A percentile compares a stretch with the other conserved stretches of the same genome.
These are phyloP conservation scores for Nicotiana tomentosiformis DNA, from an alignment of 257 asterid genomes.

Conservation along the genomic window DNA sequence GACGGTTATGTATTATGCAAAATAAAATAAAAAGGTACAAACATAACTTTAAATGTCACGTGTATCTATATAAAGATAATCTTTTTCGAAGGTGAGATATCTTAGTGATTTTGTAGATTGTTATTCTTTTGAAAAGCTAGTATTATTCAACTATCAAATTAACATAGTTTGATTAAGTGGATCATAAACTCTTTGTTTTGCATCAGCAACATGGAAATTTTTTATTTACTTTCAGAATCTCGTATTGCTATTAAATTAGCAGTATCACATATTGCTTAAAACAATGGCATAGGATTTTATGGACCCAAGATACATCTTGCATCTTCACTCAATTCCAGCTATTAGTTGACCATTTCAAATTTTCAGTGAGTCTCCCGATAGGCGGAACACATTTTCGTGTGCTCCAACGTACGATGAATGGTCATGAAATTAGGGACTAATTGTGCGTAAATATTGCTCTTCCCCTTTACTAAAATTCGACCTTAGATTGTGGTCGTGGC, in stretches of 20 bases:
- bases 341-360: not conserved
- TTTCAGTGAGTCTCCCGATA: not conserved
- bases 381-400: not conserved
- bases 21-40: not conserved
- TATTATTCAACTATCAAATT: not conserved
- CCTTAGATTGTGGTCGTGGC: not conserved
- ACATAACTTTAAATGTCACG: not conserved
- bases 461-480: not conserved
- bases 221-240: too few relatives aligned
- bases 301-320: not conserved
- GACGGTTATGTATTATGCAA: too few relatives aligned
- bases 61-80: not conserved
- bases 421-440: not conserved
- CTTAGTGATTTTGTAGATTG: not conserved
- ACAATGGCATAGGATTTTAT: not conserved
- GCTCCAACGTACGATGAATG: not conserved
- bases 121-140: not conserved
- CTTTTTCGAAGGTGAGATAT: not conserved
- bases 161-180: not conserved
- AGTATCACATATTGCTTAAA: not conserved
- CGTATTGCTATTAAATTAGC: not conserved
- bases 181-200: not conserved
- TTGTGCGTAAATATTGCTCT: not conserved
- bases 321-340: not conserved
- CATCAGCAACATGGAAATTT: too few relatives aligned